Conservation (phyloP, 2,329 filamentous ascomycete species). For the Sarocladium oryzae region DNA sequence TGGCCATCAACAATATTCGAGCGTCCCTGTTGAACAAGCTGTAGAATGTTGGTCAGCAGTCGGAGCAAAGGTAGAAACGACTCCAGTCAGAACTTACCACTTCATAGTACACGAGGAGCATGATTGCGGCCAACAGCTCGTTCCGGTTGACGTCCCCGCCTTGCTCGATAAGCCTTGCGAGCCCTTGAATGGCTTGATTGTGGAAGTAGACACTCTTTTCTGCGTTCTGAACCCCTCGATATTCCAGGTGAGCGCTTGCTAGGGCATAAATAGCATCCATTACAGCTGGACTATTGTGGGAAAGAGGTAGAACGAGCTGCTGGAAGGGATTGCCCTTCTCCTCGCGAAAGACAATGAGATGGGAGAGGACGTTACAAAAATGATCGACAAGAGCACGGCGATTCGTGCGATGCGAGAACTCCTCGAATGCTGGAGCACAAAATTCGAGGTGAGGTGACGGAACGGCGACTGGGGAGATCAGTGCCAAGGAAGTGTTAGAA, state of each 20-base stretch:
- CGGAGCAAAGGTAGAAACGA: too few species aligned
- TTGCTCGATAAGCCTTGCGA: constrained; percentile 50
- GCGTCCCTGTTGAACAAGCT: constrained; percentile 55
- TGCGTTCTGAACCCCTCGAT: constrained; percentile 43
- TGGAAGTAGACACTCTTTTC: constrained; percentile 55
- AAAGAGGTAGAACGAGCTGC: constrained; percentile 55
- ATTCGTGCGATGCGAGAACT: constrained; percentile 49
- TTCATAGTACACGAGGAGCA: constrained; percentile 58
- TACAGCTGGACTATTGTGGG: constrained; percentile 49
- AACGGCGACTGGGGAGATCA: constrained; percentile 16
- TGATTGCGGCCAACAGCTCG: constrained; percentile 54
- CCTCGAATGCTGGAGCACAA: constrained; percentile 44
- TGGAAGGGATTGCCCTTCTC: constrained; percentile 58
- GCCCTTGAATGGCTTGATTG: constrained; percentile 50
- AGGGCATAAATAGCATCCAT: constrained; percentile 82
- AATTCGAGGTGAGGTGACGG: constrained; percentile 40
- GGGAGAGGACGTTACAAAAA: constrained; percentile 57
- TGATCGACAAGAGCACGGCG: constrained; percentile 53
- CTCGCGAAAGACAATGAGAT: constrained; percentile 59
- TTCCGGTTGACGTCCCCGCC: constrained; percentile 44
- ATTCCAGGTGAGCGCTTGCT: constrained; percentile 77
- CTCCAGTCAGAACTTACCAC: constrained; percentile 42
- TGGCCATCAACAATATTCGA: constrained; percentile 56
- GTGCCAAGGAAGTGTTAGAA: constrained; percentile 18
- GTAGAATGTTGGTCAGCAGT: neutral